These are phyloP conservation scores for Colletotrichum sp. DNA, from an alignment of 2,329 filamentous ascomycete genomes.

Conservation along the genomic window DNA sequence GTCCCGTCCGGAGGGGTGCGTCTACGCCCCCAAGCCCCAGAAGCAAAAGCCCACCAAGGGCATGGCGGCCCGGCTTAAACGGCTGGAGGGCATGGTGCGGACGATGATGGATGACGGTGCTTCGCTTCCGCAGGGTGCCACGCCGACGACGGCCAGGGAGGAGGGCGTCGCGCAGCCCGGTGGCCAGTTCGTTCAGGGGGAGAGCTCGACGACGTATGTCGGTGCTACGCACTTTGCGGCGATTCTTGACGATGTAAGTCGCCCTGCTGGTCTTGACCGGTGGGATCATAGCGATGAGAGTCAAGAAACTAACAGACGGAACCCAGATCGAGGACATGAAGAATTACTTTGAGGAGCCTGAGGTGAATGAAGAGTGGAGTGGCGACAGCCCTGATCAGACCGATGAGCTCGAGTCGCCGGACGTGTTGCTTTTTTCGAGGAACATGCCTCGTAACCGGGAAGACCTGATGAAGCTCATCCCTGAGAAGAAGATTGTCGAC, in stretches of 20 bases:
- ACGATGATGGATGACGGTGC: constrained; percentile 52
- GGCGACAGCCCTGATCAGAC: constrained; percentile 36
- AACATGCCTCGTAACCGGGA: constrained; percentile 43
- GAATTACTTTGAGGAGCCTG: constrained; percentile 58
- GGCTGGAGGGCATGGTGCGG: constrained; percentile 64
- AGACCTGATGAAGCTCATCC: constrained; percentile 54
- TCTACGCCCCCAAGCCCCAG: constrained; percentile 52
- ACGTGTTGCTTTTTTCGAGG: constrained; percentile 48
- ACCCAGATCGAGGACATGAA: constrained; percentile 63
- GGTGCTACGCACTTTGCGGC: constrained; percentile 66
- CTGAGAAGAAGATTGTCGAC: constrained; percentile 51
- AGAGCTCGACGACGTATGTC: constrained; percentile 54
- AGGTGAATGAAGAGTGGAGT: constrained; percentile 30
- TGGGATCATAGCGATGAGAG: background rate
- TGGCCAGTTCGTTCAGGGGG: constrained; percentile 49
- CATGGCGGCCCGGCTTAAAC: constrained; percentile 59
- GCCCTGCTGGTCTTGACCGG: background rate
- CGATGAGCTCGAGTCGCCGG: constrained; percentile 41
- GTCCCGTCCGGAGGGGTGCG: constrained; percentile 48
- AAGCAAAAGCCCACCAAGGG: constrained; percentile 47
- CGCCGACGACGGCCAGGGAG: background rate
- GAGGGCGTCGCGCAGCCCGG: constrained; percentile 24
- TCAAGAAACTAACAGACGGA: constrained; percentile 3
- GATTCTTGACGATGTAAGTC: constrained; percentile 62
- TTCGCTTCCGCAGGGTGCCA: background rate